A percentile compares a stretch with the other conserved stretches of the same genome.
phyloP scores from a whole-genome alignment of 768 basidiomycete species.

The Mycena haematopus region DNA sequence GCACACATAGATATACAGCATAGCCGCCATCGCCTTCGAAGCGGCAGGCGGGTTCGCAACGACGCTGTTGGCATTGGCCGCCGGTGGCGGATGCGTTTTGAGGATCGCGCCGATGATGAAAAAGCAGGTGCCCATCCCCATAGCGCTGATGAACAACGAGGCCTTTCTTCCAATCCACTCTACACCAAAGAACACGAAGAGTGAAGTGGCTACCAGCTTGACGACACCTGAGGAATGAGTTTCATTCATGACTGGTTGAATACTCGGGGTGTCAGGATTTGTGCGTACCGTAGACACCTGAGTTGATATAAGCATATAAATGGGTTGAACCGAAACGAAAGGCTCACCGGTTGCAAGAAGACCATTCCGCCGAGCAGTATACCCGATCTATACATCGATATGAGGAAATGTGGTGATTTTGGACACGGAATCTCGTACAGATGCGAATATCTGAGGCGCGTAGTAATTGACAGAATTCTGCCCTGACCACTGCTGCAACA shows the following conservation, averaged over 20 bases:
- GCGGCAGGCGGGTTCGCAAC: slow-evolving; percentile 54
- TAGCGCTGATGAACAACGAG: slow-evolving; percentile 73
- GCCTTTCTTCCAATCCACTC: slow-evolving; percentile 73
- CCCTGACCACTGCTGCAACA: slow-evolving; percentile 84
- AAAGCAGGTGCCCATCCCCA: slow-evolving; percentile 82
- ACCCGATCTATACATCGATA: slow-evolving; percentile 63
- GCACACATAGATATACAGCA: slow-evolving; percentile 87
- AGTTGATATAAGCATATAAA: neutral
- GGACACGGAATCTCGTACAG: slow-evolving; percentile 44
- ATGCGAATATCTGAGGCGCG: slow-evolving; percentile 74
- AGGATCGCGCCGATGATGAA: slow-evolving; percentile 86
- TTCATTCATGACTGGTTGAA: neutral
- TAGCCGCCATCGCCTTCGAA: slow-evolving; percentile 83
- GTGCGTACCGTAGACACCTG: slow-evolving; percentile 33
- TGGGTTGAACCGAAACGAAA: neutral
- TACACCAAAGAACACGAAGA: slow-evolving; percentile 73
- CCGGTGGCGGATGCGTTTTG: slow-evolving; percentile 73
- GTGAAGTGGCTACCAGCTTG: slow-evolving; percentile 67
- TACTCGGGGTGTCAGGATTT: neutral
- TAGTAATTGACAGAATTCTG: slow-evolving; percentile 85
- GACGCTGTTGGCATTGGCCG: slow-evolving; percentile 32
- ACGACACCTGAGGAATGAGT: slow-evolving; percentile 43
- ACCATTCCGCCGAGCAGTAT: slow-evolving; percentile 59
- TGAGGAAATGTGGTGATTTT: slow-evolving; percentile 6
- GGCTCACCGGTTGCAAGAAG: slow-evolving; percentile 72